Conservation (phyloP, 2,329 filamentous ascomycete genomes). For the Paecilomyces fulvus region DNA sequence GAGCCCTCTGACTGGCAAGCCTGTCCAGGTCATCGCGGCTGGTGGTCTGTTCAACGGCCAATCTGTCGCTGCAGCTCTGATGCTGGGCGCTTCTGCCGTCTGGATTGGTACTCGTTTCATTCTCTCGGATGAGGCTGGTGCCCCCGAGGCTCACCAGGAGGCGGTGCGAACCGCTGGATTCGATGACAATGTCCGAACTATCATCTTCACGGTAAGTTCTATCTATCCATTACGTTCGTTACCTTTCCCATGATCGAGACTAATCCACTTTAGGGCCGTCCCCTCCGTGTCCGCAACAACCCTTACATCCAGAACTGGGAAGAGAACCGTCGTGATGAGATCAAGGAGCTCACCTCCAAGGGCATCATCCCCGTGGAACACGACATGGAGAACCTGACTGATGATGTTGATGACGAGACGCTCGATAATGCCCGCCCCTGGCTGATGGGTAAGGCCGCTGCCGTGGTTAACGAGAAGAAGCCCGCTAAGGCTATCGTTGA, state of each 20-base stretch:
- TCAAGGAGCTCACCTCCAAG: slow-evolving; percentile 83
- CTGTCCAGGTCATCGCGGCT: slow-evolving; percentile 86
- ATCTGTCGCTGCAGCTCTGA: slow-evolving; percentile 78
- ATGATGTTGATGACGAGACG: slow-evolving; percentile 68
- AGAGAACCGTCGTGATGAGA: slow-evolving; percentile 78
- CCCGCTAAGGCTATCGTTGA: slow-evolving; percentile 85
- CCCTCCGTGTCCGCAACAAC: slow-evolving; percentile 88
- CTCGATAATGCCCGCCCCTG: slow-evolving; percentile 87
- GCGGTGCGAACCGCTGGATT: slow-evolving; percentile 84
- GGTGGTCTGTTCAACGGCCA: slow-evolving; percentile 92
- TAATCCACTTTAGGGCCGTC: slow-evolving; percentile 54
- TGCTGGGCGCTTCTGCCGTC: slow-evolving; percentile 84
- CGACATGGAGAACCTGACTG: slow-evolving; percentile 75
- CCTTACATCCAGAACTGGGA: slow-evolving; percentile 95
- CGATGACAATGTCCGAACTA: slow-evolving; percentile 92
- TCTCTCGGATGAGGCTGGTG: slow-evolving; percentile 86
- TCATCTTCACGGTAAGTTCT: slow-evolving; percentile 74
- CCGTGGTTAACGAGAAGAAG: slow-evolving; percentile 89
- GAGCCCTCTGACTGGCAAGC: slow-evolving; percentile 75
- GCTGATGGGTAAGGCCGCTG: slow-evolving; percentile 95
- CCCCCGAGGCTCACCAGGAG: slow-evolving; percentile 88
- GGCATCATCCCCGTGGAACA: slow-evolving; percentile 89
- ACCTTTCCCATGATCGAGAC: background rate
- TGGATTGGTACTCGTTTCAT: slow-evolving; percentile 98
- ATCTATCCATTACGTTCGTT: background rate